phyloP scores from a whole-genome alignment of 1,139 yeast genomes.

The Waltiozyma sp. region DNA sequence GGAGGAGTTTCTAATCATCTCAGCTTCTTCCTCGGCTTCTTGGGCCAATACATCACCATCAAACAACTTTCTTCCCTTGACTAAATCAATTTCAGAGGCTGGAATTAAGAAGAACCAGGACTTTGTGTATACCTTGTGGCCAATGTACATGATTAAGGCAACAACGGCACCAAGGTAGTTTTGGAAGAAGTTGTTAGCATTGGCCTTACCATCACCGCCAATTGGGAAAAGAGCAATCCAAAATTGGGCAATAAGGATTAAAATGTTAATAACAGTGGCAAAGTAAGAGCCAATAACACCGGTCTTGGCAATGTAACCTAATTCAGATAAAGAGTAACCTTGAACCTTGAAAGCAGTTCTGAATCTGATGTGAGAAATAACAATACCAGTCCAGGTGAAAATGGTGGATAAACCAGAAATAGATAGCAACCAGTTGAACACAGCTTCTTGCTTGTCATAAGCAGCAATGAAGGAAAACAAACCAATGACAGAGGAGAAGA shows the following conservation, averaged over 20 bases:
- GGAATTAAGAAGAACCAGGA: conserved; percentile 32
- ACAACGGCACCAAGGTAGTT: conserved; percentile 51
- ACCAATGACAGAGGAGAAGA: conserved; percentile 41
- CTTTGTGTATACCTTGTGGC: conserved; percentile 34
- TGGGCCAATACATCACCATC: conserved; percentile 41
- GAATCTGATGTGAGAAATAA: conserved; percentile 49
- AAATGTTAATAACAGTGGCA: conserved; percentile 34
- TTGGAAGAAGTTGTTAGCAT: conserved; percentile 47
- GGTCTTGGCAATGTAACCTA: conserved; percentile 42
- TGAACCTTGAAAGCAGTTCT: conserved; percentile 45
- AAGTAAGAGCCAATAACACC: conserved; percentile 43
- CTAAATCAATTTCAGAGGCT: conserved; percentile 38
- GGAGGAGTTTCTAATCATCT: conserved; percentile 24
- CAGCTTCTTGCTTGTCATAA: conserved; percentile 42
- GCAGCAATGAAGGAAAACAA: conserved; percentile 53
- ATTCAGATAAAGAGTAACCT: conserved; percentile 34
- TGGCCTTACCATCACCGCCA: conserved; percentile 40
- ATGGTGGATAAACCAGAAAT: conserved; percentile 56
- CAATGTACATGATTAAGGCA: conserved; percentile 33
- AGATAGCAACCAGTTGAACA: conserved; percentile 58
- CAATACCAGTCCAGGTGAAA: conserved; percentile 58
- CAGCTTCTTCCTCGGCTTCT: conserved; percentile 40
- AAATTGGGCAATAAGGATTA: conserved; percentile 48
- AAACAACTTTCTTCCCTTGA: conserved; percentile 42
- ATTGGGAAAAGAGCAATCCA: conserved; percentile 70